Conservation (phyloP, 345 rosid species). For the Corchorus capsularis region DNA sequence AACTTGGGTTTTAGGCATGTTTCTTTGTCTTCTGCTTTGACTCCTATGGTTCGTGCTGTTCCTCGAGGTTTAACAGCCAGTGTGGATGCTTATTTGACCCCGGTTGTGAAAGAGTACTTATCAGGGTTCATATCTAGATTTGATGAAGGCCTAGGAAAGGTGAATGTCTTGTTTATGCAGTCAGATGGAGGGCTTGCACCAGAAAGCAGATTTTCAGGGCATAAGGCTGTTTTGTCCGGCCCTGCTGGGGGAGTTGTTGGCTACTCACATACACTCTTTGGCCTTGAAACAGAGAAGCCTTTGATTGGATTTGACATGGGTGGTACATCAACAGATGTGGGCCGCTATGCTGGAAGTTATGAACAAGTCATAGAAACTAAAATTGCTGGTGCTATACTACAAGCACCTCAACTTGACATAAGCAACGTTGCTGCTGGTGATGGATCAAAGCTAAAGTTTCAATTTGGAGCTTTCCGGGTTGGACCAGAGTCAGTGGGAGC, state of each 20-base stretch:
- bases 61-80: slow-evolving; percentile 96
- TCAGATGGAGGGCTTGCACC: slow-evolving; percentile 99
- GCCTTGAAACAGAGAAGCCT: slow-evolving; percentile 92
- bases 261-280: slow-evolving; percentile 87
- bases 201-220: slow-evolving; percentile 90
- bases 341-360: slow-evolving; percentile 94
- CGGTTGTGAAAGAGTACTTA: slow-evolving; percentile 87
- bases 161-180: slow-evolving; percentile 94
- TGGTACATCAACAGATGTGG: slow-evolving; percentile 96
- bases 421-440: slow-evolving; percentile 99
- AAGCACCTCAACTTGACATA: slow-evolving; percentile 98
- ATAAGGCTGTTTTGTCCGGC: slow-evolving; percentile 94
- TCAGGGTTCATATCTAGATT: slow-evolving; percentile 89
- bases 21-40: slow-evolving; percentile 87
- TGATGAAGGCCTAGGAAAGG: slow-evolving; percentile 68
- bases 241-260: slow-evolving; percentile 99
- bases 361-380: slow-evolving; percentile 98
- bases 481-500: slow-evolving; percentile 99
- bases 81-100: slow-evolving; percentile 95
- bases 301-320: slow-evolving; percentile 98
- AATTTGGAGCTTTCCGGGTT: slow-evolving; percentile 87
- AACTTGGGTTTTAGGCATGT: slow-evolving; percentile 89
- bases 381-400: slow-evolving; percentile 94
- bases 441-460: slow-evolving; percentile 91
- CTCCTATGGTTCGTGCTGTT: slow-evolving; percentile 97